Evolutionary conservation across 1,284 basidiomycete species (phyloP).

Genomic region (Fomes fomentarius): DNA sequence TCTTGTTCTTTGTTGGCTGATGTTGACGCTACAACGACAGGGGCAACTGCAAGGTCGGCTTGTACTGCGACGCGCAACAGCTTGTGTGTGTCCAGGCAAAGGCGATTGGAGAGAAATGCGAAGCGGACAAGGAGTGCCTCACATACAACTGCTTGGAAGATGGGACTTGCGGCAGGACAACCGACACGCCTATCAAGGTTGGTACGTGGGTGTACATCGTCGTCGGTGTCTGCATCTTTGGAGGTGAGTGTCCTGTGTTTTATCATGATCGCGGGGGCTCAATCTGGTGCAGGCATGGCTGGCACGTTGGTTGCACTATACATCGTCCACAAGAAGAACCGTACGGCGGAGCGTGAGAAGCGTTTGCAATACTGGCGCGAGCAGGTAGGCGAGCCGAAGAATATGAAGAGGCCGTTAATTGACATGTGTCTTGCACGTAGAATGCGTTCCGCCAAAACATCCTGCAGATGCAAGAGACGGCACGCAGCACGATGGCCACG

Average conservation of each 20-base stretch:
- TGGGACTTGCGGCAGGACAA: constrained; percentile 62
- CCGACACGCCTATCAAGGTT: constrained; percentile 67
- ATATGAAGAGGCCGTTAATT: neutral
- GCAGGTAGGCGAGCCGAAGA: constrained; percentile 51
- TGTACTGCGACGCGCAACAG: constrained; percentile 74
- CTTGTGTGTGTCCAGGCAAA: constrained; percentile 66
- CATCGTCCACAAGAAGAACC: constrained; percentile 69
- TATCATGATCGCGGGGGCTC: neutral
- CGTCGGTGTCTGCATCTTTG: constrained; percentile 74
- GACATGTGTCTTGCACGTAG: constrained; percentile 35
- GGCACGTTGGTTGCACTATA: constrained; percentile 71
- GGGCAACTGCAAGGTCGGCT: constrained; percentile 65
- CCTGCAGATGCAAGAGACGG: constrained; percentile 74
- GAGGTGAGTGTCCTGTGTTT: constrained; percentile 47
- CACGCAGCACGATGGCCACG: constrained; percentile 59
- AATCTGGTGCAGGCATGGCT: constrained; percentile 58
- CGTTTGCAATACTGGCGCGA: constrained; percentile 88
- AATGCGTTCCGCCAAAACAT: constrained; percentile 80
- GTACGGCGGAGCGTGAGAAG: constrained; percentile 78
- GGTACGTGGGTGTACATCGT: constrained; percentile 72
- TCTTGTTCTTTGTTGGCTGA: too few species aligned
- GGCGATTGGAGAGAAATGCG: constrained; percentile 58
- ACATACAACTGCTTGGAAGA: constrained; percentile 76
- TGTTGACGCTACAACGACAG: constrained; percentile 38
- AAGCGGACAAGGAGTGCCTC: constrained; percentile 83